Conservation (phyloP, 75 land plant species). For the Picea sitchensis region DNA sequence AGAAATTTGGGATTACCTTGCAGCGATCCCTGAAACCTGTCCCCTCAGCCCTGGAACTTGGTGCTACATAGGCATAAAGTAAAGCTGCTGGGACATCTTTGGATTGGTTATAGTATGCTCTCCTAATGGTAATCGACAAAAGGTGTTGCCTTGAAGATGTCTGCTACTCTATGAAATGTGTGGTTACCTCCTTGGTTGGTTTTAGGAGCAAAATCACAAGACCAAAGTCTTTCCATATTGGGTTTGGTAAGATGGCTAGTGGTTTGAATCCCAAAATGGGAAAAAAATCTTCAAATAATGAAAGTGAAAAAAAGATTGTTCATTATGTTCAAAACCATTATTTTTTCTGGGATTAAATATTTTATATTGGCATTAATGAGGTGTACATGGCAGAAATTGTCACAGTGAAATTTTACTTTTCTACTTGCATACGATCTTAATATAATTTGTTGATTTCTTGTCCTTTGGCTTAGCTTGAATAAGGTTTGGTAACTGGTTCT, state of each 20-base stretch:
- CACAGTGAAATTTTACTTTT: not conserved
- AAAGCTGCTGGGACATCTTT: no score
- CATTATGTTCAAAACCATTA: not conserved
- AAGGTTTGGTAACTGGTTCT: not conserved
- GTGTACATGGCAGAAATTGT: not conserved
- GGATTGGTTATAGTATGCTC: no score
- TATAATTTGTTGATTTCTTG: not conserved
- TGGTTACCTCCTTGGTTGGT: not conserved
- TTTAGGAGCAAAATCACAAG: not conserved
- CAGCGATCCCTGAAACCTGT: no score
- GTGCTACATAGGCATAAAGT: no score
- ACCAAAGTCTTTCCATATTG: not conserved
- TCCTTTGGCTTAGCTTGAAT: not conserved
- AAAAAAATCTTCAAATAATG: not conserved
- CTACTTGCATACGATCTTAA: not conserved
- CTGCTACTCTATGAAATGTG: not conserved
- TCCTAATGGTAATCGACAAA: not conserved
- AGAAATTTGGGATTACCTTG: no score
- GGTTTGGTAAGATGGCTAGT: no score
- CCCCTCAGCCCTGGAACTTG: no score
- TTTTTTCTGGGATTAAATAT: not conserved
- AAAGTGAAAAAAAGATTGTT: not conserved
- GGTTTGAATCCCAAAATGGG: not conserved
- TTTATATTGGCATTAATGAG: not conserved
- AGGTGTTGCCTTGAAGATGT: not conserved